These are phyloP conservation scores for Hyphodiscus hymeniophilus DNA, from an alignment of 495 filamentous ascomycete genomes.

Conservation along the genomic window DNA sequence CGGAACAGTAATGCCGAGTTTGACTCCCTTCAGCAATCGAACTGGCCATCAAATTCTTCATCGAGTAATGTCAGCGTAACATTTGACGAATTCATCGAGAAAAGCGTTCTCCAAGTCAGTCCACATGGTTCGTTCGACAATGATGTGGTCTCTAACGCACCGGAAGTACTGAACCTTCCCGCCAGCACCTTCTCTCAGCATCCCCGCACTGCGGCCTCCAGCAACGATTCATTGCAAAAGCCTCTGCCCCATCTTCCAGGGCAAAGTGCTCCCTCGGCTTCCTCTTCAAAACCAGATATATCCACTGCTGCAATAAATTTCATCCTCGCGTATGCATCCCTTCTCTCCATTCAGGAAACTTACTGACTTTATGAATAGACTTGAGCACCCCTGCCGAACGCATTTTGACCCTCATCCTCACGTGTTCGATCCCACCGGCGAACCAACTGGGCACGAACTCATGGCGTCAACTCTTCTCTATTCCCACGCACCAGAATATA, in stretches of 20 bases:
- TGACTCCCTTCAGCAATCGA: too few relatives aligned
- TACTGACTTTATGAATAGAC: slow-evolving; percentile 22
- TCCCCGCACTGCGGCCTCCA: not conserved
- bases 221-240: not conserved
- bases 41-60: not conserved
- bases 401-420: slow-evolving; percentile 29
- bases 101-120: slow-evolving; percentile 12
- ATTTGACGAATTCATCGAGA: slow-evolving; percentile 15
- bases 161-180: not conserved
- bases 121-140: not conserved
- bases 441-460: slow-evolving; percentile 33
- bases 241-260: slow-evolving; percentile 6
- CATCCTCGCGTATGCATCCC: slow-evolving; percentile 34
- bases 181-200: not conserved
- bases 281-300: slow-evolving; percentile 26
- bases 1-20: too few relatives aligned
- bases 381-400: slow-evolving; percentile 41
- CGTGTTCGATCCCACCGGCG: slow-evolving; percentile 18
- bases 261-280: not conserved
- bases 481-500: slow-evolving; percentile 10
- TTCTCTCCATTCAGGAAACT: not conserved
- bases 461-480: slow-evolving; percentile 34
- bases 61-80: slow-evolving; percentile 7
- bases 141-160: not conserved
- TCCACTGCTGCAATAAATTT: slow-evolving; percentile 40